A percentile compares a stretch with the other conserved stretches of the same genome.
Conservation (phyloP, 2,329 filamentous ascomycete species). For the Mycogone perniciosa region DNA sequence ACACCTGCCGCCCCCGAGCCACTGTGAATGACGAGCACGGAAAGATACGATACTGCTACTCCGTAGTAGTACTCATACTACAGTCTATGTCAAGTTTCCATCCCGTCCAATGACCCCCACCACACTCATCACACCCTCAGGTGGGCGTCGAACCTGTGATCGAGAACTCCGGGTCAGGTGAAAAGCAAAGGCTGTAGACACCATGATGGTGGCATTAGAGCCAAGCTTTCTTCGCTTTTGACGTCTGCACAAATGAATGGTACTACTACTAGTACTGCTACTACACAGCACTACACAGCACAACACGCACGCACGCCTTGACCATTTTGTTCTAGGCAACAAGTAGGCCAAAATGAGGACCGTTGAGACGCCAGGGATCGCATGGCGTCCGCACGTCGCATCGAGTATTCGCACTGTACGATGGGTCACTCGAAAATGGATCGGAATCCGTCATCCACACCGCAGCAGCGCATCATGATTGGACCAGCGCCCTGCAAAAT, state of each 20-base stretch:
- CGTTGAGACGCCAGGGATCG: neutral
- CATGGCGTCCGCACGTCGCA: neutral
- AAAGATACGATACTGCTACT: neutral
- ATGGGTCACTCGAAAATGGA: slow-evolving; percentile 28
- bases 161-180: neutral
- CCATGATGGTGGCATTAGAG: neutral
- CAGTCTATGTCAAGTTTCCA: too few relatives aligned
- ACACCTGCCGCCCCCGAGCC: neutral
- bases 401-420: slow-evolving; percentile 22
- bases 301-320: too few relatives aligned
- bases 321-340: too few relatives aligned
- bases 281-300: too few relatives aligned
- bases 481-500: neutral
- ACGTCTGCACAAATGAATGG: neutral
- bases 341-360: neutral
- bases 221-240: neutral
- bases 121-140: too few relatives aligned
- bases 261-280: too few relatives aligned
- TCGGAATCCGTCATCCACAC: slow-evolving; percentile 22
- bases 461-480: neutral
- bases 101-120: too few relatives aligned
- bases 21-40: neutral
- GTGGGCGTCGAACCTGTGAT: neutral
- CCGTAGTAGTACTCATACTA: too few relatives aligned
- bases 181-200: neutral